phyloP scores from a whole-genome alignment of 768 basidiomycete species.

The Trametes cingulata region DNA sequence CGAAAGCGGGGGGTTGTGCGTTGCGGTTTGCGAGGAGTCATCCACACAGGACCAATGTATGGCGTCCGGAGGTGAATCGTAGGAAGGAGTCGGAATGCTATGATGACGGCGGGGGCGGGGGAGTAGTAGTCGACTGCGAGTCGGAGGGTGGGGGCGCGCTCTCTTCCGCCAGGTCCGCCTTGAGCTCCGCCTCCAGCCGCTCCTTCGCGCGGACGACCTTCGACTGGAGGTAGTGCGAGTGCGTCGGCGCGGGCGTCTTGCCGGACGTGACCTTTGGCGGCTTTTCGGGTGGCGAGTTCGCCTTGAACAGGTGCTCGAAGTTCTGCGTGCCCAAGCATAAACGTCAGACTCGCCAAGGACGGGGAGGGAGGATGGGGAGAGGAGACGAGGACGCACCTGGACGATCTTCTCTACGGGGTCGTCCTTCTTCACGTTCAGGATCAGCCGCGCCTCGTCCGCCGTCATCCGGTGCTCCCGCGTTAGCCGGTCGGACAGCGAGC shows the following conservation, averaged over 20 bases:
- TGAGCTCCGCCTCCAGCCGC: conserved; percentile 87
- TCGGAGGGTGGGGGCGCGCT: background rate
- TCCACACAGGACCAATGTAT: no score
- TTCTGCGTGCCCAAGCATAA: conserved; percentile 49
- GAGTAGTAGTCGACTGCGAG: no score
- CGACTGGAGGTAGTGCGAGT: conserved; percentile 94
- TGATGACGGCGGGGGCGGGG: conserved; percentile 13
- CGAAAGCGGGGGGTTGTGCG: conserved; percentile 2
- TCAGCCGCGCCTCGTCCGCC: conserved; percentile 90
- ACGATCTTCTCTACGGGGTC: conserved; percentile 68
- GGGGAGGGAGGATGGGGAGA: background rate
- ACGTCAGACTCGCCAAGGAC: no score
- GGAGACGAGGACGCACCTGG: conserved; percentile 48
- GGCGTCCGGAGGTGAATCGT: no score
- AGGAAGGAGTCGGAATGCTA: background rate
- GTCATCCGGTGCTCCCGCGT: conserved; percentile 91
- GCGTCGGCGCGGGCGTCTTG: conserved; percentile 43
- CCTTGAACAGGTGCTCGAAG: conserved; percentile 92
- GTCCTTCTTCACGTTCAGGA: conserved; percentile 83
- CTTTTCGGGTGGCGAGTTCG: conserved; percentile 72
- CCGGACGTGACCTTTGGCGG: conserved; percentile 43
- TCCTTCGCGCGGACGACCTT: conserved; percentile 96
- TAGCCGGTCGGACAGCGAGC: conserved; percentile 76
- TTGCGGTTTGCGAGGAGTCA: no score
- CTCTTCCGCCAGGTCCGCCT: conserved; percentile 23